phyloP scores from a whole-genome alignment of 2,329 filamentous ascomycete species.

The Aspergillus floridensis region DNA sequence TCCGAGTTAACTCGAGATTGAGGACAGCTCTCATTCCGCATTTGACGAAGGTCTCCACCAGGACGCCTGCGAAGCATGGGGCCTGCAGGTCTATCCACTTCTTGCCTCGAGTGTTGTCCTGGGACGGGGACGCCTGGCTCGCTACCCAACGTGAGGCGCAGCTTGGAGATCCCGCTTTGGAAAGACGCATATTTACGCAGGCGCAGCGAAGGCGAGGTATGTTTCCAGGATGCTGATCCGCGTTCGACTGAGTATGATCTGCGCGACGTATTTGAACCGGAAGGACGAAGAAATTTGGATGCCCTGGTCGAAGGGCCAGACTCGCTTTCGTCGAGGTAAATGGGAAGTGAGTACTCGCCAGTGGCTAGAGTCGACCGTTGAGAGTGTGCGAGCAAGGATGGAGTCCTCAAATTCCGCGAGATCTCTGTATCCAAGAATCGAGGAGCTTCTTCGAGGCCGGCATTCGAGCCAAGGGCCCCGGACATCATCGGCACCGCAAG shows the following conservation, averaged over 20 bases:
- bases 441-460: constrained; percentile 16
- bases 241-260: constrained; percentile 31
- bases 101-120: constrained; percentile 14
- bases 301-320: constrained; percentile 11
- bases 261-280: constrained; percentile 18
- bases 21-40: constrained; percentile 62
- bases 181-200: constrained; percentile 47
- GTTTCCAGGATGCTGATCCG: constrained; percentile 24
- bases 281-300: constrained; percentile 17
- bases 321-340: constrained; percentile 28
- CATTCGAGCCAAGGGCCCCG: constrained; percentile 29
- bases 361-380: constrained; percentile 22
- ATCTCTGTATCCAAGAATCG: constrained; percentile 15
- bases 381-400: constrained; percentile 20
- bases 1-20: constrained; percentile 43
- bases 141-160: constrained; percentile 27
- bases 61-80: constrained; percentile 68
- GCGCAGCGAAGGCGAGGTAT: constrained; percentile 32
- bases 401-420: constrained; percentile 14
- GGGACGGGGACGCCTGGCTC: constrained; percentile 20
- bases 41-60: constrained; percentile 71
- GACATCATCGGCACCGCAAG: constrained; percentile 40
- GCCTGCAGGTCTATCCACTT: constrained; percentile 21
- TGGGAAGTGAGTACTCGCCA: constrained; percentile 29
- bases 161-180: constrained; percentile 41